phyloP scores from a whole-genome alignment of 768 basidiomycete genomes.

The Hypsizygus marmoreus region DNA sequence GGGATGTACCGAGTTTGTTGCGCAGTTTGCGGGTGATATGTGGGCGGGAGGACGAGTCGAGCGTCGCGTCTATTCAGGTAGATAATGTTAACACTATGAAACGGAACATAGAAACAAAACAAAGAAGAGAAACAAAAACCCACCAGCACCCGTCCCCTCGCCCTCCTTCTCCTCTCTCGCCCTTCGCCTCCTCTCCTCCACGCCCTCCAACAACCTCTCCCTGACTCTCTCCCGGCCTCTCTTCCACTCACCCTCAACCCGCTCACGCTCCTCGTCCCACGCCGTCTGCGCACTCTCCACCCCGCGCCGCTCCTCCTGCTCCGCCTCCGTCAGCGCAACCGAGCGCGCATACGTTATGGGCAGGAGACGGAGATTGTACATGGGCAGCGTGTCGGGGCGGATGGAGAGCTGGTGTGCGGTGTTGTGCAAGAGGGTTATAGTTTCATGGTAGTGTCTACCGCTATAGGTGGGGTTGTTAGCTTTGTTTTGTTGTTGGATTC shows the following conservation, averaged over 20 bases:
- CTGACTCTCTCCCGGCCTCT: constrained; percentile 74
- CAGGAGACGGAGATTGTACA: constrained; percentile 73
- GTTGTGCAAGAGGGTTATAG: constrained; percentile 58
- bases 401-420: constrained; percentile 64
- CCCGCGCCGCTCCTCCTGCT: constrained; percentile 68
- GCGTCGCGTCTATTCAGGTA: constrained; percentile 66
- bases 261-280: constrained; percentile 76
- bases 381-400: constrained; percentile 62
- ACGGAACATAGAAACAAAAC: constrained; percentile 5
- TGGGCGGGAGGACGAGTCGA: constrained; percentile 76
- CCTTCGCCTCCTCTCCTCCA: constrained; percentile 76
- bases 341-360: constrained; percentile 78
- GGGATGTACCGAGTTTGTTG: constrained; percentile 77
- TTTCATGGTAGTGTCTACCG: constrained; percentile 63
- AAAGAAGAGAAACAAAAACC: constrained; percentile 22
- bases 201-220: constrained; percentile 79
- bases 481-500: constrained; percentile 11
- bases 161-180: constrained; percentile 90
- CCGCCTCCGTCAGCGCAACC: constrained; percentile 66
- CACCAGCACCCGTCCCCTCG: constrained; percentile 75
- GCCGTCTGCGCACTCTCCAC: constrained; percentile 67
- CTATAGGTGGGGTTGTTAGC: constrained; percentile 32
- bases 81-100: constrained; percentile 7
- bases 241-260: constrained; percentile 83
- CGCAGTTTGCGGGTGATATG: constrained; percentile 85